Base-by-base conservation (phyloP, 2,329 filamentous ascomycete genomes). In the Dactylella cylindrospora region DNA sequence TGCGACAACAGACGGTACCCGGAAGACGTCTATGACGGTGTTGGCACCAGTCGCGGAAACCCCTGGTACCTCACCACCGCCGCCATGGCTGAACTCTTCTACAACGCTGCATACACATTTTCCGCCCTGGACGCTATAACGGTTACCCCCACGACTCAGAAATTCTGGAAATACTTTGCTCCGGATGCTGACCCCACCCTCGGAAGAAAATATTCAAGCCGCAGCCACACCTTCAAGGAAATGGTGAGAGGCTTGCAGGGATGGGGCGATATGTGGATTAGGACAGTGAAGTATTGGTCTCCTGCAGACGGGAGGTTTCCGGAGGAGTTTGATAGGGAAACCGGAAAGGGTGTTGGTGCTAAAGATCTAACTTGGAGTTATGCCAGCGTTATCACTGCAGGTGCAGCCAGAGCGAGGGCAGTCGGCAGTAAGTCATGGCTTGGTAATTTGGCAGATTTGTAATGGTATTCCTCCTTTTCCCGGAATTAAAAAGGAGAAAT, bases 31-130 rank as follows among this genome's bases (percentile, higher is more conserved):
- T 93, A 91, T 73, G 85, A 84, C 72, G 81, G 81, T 61, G 87
- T 86, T 20, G 67, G 67, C 20, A 67, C 54, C 4, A 64, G 54
- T 31, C 41, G 46, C 17, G 67, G 66, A 1, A 90, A 93, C 71
- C 88, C 88, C 1, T 93, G 88, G 88, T 87, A 89, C 68, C 77
- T 93, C 10, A 80, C 80, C 67, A 91, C 85, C 0, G 77, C 89
- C 23, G 86, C 86, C 1, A 86, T 86, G 0, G 88, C 87, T 2
- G 88, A 93, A 72, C 84, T 87, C 70, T 79, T 94, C 2, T 91
- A 90, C 71, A 84, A 86, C 67, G 84, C 88, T 0, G 69, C 90
- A 1, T 84, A 84, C 66, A 82, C 85, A 43, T 91, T 86, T 85
- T 77, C 84, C 64, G 73, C 76, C 28, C 72, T 77, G 20, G 83